Base-by-base conservation (phyloP, 805 yeast genomes). In the Teunomyces aglyptinius region DNA sequence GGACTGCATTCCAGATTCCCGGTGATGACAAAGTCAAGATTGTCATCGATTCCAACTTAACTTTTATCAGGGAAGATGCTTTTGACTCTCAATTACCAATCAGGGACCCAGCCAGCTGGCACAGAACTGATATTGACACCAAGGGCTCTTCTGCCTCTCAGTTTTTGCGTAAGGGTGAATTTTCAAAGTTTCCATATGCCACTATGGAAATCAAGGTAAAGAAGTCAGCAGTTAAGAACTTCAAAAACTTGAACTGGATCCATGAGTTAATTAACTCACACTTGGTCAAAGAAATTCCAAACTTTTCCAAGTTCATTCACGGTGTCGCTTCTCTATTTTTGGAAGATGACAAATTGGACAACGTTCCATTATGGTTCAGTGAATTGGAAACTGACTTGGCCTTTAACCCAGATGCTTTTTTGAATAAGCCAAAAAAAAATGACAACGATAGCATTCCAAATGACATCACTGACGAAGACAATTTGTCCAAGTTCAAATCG, bases 1-100 rank as follows among this genome's bases (percentile, higher is more conserved):
- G 98, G 66, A 88, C 96, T 5, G 98, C 98, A 2, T 92, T 94
- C 75, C 97, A 92, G 74, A 92, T 92, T 57, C 99, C 99, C 2
- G 97, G 97, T 48, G 98, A 94, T 64, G 95, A 91, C 64, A 81
- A 92, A 60, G 85, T 91, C 32, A 83, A 98, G 63, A 83, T 94
- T 50, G 84, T 88, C 38, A 88, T 92, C 52, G 98, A 92, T 68
- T 85, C 95, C 12, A 94, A 94, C 63, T 81, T 94, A 47, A 61
- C 84, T 44, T 91, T 88, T 61, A 84, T 92, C 50, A 81, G 98
- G 57, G 99, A 92, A 64, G 98, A 92, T 64, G 69, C 92, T 0
- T 86, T 92, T 60, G 96, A 91, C 65, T 68, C 76, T 38, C 83
- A 81, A 52, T 79, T 91, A 56, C 98, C 99, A 13, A 86, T 90